Conservation (phyloP, 495 filamentous ascomycete genomes). For the Choiromyces venosus region DNA sequence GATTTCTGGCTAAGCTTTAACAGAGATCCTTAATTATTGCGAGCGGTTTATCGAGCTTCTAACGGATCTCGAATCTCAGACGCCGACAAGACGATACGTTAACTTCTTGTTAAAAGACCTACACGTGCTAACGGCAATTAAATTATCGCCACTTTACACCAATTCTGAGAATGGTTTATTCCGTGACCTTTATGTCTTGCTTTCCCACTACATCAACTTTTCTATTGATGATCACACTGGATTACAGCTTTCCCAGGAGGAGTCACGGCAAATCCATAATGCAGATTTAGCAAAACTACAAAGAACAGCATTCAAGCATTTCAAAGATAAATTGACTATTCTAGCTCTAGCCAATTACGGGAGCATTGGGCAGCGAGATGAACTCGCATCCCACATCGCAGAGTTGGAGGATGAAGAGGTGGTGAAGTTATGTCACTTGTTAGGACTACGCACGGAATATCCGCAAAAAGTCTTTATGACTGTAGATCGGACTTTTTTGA, state of each 20-base stretch:
- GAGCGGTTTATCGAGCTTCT: constrained; percentile 89
- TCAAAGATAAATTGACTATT: constrained; percentile 84
- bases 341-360: constrained; percentile 89
- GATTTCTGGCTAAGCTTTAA: constrained; percentile 26
- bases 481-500: constrained; percentile 60
- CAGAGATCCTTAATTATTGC: constrained; percentile 73
- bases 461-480: constrained; percentile 61
- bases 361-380: constrained; percentile 69
- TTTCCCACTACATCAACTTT: constrained; percentile 81
- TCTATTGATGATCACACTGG: constrained; percentile 88
- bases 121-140: constrained; percentile 76
- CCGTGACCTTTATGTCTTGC: constrained; percentile 70
- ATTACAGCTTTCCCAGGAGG: constrained; percentile 60
- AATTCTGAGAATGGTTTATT: constrained; percentile 69
- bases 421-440: constrained; percentile 57
- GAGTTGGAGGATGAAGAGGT: constrained; percentile 69
- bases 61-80: constrained; percentile 83
- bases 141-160: constrained; percentile 70
- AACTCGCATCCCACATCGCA: constrained; percentile 71
- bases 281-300: constrained; percentile 71
- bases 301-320: constrained; percentile 70
- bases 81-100: constrained; percentile 89
- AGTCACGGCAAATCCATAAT: constrained; percentile 76
- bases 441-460: constrained; percentile 77
- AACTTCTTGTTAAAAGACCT: constrained; percentile 88